Evolutionary conservation across 805 yeast genomes (phyloP), one percentile per base, ranked within the genome.

Genomic region (Wickerhamomyces mucosus): DNA sequence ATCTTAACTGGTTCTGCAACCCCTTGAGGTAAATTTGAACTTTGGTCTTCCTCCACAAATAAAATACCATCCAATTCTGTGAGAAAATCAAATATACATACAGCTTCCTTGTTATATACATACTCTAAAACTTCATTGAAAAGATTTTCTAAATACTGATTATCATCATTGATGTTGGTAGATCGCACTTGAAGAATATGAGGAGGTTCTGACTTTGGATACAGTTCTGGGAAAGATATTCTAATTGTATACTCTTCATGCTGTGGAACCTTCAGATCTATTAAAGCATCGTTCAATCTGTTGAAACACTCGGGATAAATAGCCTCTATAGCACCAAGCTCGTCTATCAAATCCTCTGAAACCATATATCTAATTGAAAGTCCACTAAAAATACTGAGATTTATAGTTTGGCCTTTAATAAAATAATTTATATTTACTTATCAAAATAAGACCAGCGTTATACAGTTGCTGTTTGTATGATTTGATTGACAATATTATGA

Each of bases 251-350:
- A 63, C 21, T 67, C 65, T 31, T 72, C 75, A 44, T 78, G 79
- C 32, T 75, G 72, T 0, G 95, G 85, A 1, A 73, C 55, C 17
- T 58, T 56, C 11, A 79, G 60, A 27, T 68, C 68, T 7, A 70
- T 56, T 7, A 59, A 50, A 1, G 46, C 50, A 18, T 59, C 61
- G 16, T 56, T 53, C 17, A 56, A 45, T 10, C 42, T 43, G 4
- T 56, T 54, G 21, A 75, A 51, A 25, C 73, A 63, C 12, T 67
- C 81, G 1, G 95, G 96, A 48, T 74, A 89, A 10, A 92, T 89
- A 4, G 96, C 92, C 34, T 83, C 80, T 9, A 89, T 75, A 10
- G 95, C 89, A 24, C 71, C 75, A 14, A 84, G 55, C 48, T 89
- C 98, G 33, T 84, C 92, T 15, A 49, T 49, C 6, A 80, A 56